Evolutionary conservation across 2,329 filamentous ascomycete genomes (phyloP), one percentile per base, ranked within the genome.

Genomic region (Alternaria ventricosa): DNA sequence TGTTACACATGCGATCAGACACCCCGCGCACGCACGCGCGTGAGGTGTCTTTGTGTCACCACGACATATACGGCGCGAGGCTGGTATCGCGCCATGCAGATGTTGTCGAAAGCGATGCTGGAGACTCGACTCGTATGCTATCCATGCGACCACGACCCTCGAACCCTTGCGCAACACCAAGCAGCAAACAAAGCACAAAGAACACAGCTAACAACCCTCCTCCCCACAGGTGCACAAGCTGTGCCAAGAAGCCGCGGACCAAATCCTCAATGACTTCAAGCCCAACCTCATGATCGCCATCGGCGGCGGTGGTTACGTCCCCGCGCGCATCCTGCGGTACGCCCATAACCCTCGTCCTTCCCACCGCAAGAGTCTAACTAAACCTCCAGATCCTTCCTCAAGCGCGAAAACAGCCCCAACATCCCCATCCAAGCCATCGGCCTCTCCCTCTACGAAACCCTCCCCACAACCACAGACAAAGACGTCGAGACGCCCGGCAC

Each of bases 361-460:
- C n/a, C n/a, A n/a, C n/a, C n/a, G n/a, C n/a, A n/a, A n/a, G n/a
- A n/a, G n/a, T n/a, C n/a, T n/a, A n/a, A n/a, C n/a, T n/a, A n/a
- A n/a, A n/a, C n/a, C n/a, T n/a, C n/a, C n/a, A 75, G 72, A 84
- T 98, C 96, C 20, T 99, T 99, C 87, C 92, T 99, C 81, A 97
- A 97, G 87, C 88, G 89, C 79, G 87, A 92, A 64, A 93, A 92
- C 73, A 88, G 86, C 66, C 90, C 94, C 82, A 99, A 99, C 85
- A 99, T 99, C 77, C 95, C 96, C 71, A 99, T 99, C 82, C 96
- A 99, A 87, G 96, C 96, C 69, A 99, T 99, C 81, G 96, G 96
- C 53, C 91, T 99, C 69, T 98, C 95, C 22, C 90, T 99, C 60
- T 99, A 99, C 86, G 96, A 99, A 84, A 87, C 89, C 67, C 90